These are phyloP conservation scores for Arabis alpina DNA, from an alignment of 345 rosid genomes.

Conservation along the genomic window DNA sequence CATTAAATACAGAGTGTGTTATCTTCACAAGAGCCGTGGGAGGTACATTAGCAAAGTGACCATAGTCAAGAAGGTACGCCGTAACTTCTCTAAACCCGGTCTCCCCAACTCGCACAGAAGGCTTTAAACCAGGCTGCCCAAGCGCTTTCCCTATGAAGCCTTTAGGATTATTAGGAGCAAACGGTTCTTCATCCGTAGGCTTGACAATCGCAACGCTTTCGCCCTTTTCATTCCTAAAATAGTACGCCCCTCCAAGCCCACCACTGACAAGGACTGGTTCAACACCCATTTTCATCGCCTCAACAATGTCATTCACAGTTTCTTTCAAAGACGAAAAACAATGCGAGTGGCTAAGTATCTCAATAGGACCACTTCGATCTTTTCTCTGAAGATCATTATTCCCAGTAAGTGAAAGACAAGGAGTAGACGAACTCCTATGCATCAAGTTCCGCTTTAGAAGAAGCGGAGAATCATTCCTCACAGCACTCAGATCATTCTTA, in stretches of 20 bases:
- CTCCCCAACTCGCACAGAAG: constrained; percentile 77
- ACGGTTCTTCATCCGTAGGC: constrained; percentile 83
- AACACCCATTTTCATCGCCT: constrained; percentile 58
- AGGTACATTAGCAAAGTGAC: constrained; percentile 71
- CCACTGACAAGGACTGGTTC: constrained; percentile 55
- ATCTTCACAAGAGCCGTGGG: constrained; percentile 73
- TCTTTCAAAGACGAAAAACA: constrained; percentile 46
- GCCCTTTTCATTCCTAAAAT: constrained; percentile 60
- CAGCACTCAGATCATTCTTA: constrained; percentile 60
- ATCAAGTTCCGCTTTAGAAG: constrained; percentile 56
- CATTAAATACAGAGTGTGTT: constrained; percentile 64
- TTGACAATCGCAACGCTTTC: constrained; percentile 68
- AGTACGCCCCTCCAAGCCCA: constrained; percentile 72
- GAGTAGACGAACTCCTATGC: constrained; percentile 67
- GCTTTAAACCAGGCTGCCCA: constrained; percentile 76
- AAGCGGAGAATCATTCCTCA: constrained; percentile 62
- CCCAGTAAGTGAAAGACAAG: constrained; percentile 63
- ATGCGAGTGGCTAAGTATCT: constrained; percentile 55
- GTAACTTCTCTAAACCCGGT: constrained; percentile 78
- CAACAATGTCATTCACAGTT: constrained; percentile 48
- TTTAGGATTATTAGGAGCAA: constrained; percentile 87
- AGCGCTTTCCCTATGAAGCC: constrained; percentile 75
- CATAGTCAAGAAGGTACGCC: constrained; percentile 69
- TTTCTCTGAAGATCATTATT: constrained; percentile 50
- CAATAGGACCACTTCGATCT: constrained; percentile 59